phyloP scores from a whole-genome alignment of 257 asterid species.

The Ilex aquifolium region DNA sequence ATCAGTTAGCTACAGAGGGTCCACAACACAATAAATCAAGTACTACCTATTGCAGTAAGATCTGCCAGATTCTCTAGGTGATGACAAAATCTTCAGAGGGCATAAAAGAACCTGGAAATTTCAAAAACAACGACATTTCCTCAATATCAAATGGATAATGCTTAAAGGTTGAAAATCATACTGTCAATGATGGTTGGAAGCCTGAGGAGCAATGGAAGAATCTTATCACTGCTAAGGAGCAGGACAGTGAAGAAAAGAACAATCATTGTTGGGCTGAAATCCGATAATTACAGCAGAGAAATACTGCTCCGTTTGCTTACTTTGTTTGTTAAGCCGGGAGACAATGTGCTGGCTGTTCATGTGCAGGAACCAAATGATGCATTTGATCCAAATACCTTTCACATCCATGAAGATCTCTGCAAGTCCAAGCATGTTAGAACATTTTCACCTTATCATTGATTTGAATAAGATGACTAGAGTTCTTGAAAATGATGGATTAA shows the following conservation, averaged over 20 bases:
- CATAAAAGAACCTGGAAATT: no score
- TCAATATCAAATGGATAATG: slow-evolving; percentile 3
- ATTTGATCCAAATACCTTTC: slow-evolving; percentile 64
- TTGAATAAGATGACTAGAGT: neutral
- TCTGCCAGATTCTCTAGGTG: no score
- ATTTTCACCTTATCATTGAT: neutral
- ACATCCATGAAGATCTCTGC: slow-evolving; percentile 42
- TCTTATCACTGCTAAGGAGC: slow-evolving; percentile 33
- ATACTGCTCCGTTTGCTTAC: slow-evolving; percentile 56
- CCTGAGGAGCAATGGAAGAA: slow-evolving; percentile 24
- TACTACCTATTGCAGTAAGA: no score
- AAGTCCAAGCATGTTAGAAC: slow-evolving; percentile 35
- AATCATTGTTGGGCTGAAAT: slow-evolving; percentile 59
- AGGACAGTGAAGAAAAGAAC: slow-evolving; percentile 31
- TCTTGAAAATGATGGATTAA: neutral
- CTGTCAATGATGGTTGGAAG: slow-evolving; percentile 28
- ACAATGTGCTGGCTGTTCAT: slow-evolving; percentile 62
- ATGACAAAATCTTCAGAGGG: no score
- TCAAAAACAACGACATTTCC: neutral
- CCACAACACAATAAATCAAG: no score
- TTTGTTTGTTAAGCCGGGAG: slow-evolving; percentile 34
- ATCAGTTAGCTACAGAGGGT: no score
- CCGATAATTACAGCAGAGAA: slow-evolving; percentile 63
- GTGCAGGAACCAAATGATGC: slow-evolving; percentile 39
- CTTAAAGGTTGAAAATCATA: slow-evolving; percentile 4